A percentile compares a stretch with the other conserved stretches of the same genome.
Evolutionary conservation across 2,329 filamentous ascomycete species (phyloP).

Genomic region (Aspergillus sp.): DNA sequence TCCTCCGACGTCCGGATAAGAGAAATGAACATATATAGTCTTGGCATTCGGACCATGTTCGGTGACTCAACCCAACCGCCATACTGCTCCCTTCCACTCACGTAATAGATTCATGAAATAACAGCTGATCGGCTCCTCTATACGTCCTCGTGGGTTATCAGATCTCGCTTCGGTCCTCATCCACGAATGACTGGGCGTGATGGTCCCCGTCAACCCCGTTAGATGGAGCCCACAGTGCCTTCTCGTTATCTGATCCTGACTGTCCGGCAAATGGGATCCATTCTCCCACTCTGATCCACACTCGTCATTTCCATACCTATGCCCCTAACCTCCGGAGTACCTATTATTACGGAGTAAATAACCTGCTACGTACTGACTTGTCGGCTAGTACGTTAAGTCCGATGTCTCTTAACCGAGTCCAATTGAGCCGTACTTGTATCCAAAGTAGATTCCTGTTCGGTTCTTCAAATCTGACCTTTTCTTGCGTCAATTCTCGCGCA

Average conservation of each 20-base stretch:
- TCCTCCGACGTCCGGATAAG: background rate
- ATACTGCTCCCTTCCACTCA: conserved; percentile 6
- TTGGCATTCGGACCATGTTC: background rate
- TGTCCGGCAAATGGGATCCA: conserved; percentile 12
- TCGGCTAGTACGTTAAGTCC: too few species aligned
- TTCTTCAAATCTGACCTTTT: background rate
- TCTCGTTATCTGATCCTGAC: conserved; percentile 21
- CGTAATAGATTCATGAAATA: conserved; percentile 8
- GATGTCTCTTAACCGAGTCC: too few species aligned
- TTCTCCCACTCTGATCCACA: conserved; percentile 2
- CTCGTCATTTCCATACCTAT: background rate
- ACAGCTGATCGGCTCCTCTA: conserved; percentile 4
- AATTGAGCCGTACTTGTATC: too few species aligned
- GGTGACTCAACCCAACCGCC: conserved; percentile 3
- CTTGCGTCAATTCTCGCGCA: background rate
- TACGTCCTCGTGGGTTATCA: conserved; percentile 3
- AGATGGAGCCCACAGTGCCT: conserved; percentile 5
- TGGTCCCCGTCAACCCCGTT: background rate
- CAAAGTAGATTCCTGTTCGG: background rate
- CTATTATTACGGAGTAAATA: background rate
- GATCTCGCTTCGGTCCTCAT: conserved; percentile 4
- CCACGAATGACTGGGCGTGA: background rate
- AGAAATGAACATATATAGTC: background rate
- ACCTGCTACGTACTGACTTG: background rate
- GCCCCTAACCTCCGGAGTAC: background rate